A percentile compares a stretch with the other conserved stretches of the same genome.
phyloP scores from a whole-genome alignment of 495 filamentous ascomycete genomes.

The Talaromyces thailandensis region DNA sequence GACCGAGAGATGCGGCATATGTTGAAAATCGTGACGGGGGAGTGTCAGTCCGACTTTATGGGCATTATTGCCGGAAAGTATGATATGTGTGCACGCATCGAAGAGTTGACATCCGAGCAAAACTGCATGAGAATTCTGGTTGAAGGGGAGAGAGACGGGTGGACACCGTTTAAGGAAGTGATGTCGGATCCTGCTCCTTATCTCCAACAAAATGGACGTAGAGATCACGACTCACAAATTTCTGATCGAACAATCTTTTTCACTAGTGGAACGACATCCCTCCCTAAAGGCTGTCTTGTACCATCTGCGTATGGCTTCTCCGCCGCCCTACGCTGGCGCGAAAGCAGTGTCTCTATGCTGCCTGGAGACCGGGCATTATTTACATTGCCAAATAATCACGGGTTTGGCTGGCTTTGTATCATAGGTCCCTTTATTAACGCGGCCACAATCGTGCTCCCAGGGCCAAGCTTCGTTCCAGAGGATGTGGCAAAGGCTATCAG shows the following conservation, averaged over 20 bases:
- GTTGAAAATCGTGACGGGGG: constrained; percentile 8
- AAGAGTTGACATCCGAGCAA: constrained; percentile 5
- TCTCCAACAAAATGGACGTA: background rate
- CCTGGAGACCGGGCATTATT: constrained; percentile 18
- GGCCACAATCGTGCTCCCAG: constrained; percentile 21
- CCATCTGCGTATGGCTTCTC: constrained; percentile 6
- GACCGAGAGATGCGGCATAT: constrained; percentile 11
- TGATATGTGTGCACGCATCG: constrained; percentile 6
- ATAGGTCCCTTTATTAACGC: constrained; percentile 19
- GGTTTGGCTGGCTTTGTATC: constrained; percentile 22
- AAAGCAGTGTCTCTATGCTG: background rate
- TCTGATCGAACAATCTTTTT: constrained; percentile 21
- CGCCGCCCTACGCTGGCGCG: constrained; percentile 4
- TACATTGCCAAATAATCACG: constrained; percentile 26
- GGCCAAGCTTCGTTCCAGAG: constrained; percentile 20
- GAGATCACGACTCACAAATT: background rate
- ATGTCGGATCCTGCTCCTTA: constrained; percentile 3
- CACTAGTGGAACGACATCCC: constrained; percentile 31
- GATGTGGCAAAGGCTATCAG: constrained; percentile 19
- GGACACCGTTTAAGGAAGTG: constrained; percentile 9
- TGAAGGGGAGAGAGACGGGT: constrained; percentile 9
- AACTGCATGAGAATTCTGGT: constrained; percentile 8
- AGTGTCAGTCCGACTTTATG: background rate
- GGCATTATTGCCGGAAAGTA: constrained; percentile 6
- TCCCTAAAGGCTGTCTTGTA: constrained; percentile 29